phyloP scores from a whole-genome alignment of 306 rosid species.

The Psophocarpus tetragonolobus region DNA sequence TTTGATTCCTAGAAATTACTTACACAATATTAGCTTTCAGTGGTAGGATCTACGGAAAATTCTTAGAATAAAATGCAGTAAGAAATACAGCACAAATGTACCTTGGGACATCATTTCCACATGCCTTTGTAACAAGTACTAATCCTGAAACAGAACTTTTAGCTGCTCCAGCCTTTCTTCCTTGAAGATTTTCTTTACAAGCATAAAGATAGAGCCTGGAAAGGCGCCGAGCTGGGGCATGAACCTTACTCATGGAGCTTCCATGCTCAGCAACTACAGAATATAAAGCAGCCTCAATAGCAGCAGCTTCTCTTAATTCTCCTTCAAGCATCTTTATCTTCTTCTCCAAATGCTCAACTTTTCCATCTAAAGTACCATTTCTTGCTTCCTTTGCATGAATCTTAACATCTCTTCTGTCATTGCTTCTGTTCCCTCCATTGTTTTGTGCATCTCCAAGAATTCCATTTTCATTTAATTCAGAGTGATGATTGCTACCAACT shows the following conservation, averaged over 20 bases:
- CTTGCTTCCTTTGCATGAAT: slow-evolving; percentile 59
- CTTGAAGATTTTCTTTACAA: slow-evolving; percentile 53
- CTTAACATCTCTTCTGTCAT: slow-evolving; percentile 50
- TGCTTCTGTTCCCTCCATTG: slow-evolving; percentile 43
- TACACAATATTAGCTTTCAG: slow-evolving; percentile 12
- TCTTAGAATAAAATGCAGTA: slow-evolving; percentile 1
- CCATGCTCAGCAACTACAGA: slow-evolving; percentile 90
- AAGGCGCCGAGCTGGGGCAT: slow-evolving; percentile 90
- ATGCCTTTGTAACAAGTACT: slow-evolving; percentile 79
- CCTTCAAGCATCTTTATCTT: slow-evolving; percentile 78
- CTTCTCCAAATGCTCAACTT: slow-evolving; percentile 61
- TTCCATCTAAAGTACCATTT: slow-evolving; percentile 54
- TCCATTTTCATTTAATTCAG: slow-evolving; percentile 39
- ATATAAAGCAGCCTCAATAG: slow-evolving; percentile 75
- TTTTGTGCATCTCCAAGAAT: slow-evolving; percentile 41
- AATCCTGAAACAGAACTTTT: slow-evolving; percentile 77
- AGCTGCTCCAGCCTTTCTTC: slow-evolving; percentile 71
- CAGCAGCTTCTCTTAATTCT: slow-evolving; percentile 92
- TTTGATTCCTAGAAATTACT: not conserved
- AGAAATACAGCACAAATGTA: slow-evolving; percentile 23
- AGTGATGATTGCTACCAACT: slow-evolving; percentile 30
- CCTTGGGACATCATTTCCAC: slow-evolving; percentile 96
- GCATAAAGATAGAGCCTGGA: slow-evolving; percentile 80
- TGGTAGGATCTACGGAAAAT: not conserved
- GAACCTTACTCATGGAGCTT: slow-evolving; percentile 72